phyloP scores from a whole-genome alignment of 257 asterid genomes.

The Jacaranda mimosifolia region DNA sequence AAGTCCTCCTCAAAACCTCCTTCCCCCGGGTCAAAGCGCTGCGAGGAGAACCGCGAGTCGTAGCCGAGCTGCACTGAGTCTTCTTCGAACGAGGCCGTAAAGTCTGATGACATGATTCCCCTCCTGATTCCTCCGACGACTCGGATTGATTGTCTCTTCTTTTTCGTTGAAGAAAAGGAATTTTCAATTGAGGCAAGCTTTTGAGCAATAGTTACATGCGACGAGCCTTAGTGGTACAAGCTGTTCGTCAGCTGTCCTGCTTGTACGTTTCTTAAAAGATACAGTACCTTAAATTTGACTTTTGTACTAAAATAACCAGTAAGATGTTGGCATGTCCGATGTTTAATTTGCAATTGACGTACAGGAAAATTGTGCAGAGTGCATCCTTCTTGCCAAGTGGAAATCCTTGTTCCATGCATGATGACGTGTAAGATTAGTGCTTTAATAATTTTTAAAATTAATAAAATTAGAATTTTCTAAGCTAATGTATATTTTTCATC shows the following conservation, averaged over 20 bases:
- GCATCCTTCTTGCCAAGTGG: constrained; percentile 13
- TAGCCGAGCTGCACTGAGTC: constrained; percentile 33
- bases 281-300: neutral
- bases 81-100: constrained; percentile 23
- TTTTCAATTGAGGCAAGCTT: neutral
- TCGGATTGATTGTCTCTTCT: constrained; percentile 27
- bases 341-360: neutral
- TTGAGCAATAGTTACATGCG: constrained; percentile 26
- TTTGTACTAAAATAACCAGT: neutral
- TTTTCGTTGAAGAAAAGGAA: constrained; percentile 26
- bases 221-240: neutral
- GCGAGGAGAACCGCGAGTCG: constrained; percentile 40
- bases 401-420: constrained; percentile 33
- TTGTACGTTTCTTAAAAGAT: neutral
- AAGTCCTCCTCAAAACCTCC: constrained; percentile 33
- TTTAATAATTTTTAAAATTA: neutral
- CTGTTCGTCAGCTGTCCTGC: neutral
- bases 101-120: constrained; percentile 41
- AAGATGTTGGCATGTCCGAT: neutral
- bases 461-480: neutral
- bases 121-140: constrained; percentile 31
- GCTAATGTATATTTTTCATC: too few relatives aligned
- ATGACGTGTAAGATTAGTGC: constrained; percentile 31
- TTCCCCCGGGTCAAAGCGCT: constrained; percentile 44
- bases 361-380: neutral